Evolutionary conservation across 805 yeast genomes (phyloP), one percentile per base, ranked within the genome.

Genomic region (Yarrowia alimentaria): DNA sequence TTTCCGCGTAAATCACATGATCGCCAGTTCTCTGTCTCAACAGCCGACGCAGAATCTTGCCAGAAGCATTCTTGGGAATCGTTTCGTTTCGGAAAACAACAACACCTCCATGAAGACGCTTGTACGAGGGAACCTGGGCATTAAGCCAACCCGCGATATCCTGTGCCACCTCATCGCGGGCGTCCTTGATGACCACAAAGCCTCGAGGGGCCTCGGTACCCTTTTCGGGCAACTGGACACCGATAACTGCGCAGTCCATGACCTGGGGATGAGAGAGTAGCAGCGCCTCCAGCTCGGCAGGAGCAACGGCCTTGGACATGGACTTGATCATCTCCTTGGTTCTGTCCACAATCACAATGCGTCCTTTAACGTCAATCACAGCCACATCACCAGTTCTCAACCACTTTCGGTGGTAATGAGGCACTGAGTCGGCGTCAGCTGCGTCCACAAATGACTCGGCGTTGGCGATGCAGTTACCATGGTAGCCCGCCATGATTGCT

Each of bases 281-380:
- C 18, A 91, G 84, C 21, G 91, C 83, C 69, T 90, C 97, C 56
- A 90, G 85, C 71, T 90, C 97, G n/a, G 96, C 91, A 26, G 97
- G 91, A 6, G 96, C 90, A 57, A 90, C 79, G 72, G 96, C 82
- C 69, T 89, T 96, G 57, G 69, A 69, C 16, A 68, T 68, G 13
- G 66, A 61, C 52, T 65, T 65, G 56, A 65, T 65, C 37, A 65
- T 65, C 43, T 65, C 68, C 69, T 65, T 65, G 38, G 64, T 60
- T n/a, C 68, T 59, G 7, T 68, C 68, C 20, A 60, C 70, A 54
- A 80, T 78, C 54, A 63, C 68, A 25, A 79, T 61, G 49, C 75
- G 67, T 5, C 83, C 81, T 1, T 62, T 60, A 2, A 55, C 55
- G 29, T 70, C 71, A 31, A 78, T 64, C 13, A 65, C 61, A 6